Evolutionary conservation across 1,139 yeast species (phyloP).

Genomic region (Scheffersomyces insectosa): DNA sequence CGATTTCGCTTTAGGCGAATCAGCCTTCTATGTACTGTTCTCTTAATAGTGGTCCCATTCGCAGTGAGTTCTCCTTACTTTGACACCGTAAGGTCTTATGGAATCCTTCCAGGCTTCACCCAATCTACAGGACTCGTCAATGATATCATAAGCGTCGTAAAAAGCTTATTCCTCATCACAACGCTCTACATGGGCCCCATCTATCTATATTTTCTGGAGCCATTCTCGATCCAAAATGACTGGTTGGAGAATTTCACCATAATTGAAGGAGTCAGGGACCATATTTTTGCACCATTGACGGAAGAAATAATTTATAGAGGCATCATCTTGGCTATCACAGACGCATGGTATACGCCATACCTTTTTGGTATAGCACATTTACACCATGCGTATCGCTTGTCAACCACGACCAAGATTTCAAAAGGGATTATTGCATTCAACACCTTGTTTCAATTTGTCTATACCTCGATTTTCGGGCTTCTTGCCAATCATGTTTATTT

Average conservation of each 20-base stretch:
- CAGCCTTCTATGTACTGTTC: slow-evolving; percentile 9
- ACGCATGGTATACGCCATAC: slow-evolving; percentile 49
- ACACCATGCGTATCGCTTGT: slow-evolving; percentile 74
- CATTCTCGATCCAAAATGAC: slow-evolving; percentile 14
- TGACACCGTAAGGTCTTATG: slow-evolving; percentile 16
- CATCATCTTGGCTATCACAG: slow-evolving; percentile 45
- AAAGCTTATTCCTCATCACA: slow-evolving; percentile 32
- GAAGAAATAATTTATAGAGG: slow-evolving; percentile 86
- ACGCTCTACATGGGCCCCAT: slow-evolving; percentile 63
- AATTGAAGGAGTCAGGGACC: slow-evolving; percentile 61
- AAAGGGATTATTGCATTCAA: slow-evolving; percentile 36
- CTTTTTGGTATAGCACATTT: slow-evolving; percentile 90
- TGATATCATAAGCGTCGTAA: slow-evolving; percentile 25
- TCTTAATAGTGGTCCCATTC: slow-evolving; percentile 31
- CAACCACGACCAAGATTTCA: slow-evolving; percentile 25
- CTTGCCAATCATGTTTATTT: slow-evolving; percentile 64
- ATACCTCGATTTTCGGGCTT: slow-evolving; percentile 81
- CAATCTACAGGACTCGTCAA: slow-evolving; percentile 14
- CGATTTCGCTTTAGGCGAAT: slow-evolving; percentile 40
- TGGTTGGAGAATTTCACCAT: slow-evolving; percentile 26
- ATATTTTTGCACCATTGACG: slow-evolving; percentile 78
- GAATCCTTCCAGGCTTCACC: slow-evolving; percentile 33
- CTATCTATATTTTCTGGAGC: slow-evolving; percentile 20
- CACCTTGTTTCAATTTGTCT: slow-evolving; percentile 59
- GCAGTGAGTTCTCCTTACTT: slow-evolving; percentile 21